These are phyloP conservation scores for Penicillium dipodomyicola DNA, from an alignment of 495 filamentous ascomycete genomes.

Conservation along the genomic window DNA sequence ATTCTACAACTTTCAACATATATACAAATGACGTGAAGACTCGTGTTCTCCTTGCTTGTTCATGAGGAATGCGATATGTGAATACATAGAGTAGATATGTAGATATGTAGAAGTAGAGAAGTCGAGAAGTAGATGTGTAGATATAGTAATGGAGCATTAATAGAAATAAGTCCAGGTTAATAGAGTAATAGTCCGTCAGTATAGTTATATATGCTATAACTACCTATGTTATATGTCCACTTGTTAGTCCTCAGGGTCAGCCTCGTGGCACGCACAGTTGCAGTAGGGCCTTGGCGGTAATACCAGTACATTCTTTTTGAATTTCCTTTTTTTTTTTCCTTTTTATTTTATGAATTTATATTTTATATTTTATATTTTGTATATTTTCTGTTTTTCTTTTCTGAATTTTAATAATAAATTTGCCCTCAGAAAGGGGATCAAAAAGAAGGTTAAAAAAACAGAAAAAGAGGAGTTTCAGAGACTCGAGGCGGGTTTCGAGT, in stretches of 20 bases:
- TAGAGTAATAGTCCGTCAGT: neutral
- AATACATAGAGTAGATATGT: neutral
- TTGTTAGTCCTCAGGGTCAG: too few relatives aligned
- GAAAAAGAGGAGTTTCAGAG: conserved; percentile 10
- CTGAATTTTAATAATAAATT: neutral
- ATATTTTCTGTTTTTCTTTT: neutral
- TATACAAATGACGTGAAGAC: conserved; percentile 7
- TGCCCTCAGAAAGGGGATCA: neutral
- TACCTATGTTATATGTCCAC: too few relatives aligned
- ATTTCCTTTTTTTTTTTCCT: neutral
- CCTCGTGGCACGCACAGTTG: conserved; percentile 27
- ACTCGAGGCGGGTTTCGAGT: conserved; percentile 14
- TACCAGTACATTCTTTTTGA: conserved; percentile 2
- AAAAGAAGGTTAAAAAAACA: conserved; percentile 3
- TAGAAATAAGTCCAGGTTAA: neutral
- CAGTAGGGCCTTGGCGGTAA: conserved; percentile 19
- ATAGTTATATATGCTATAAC: too few relatives aligned
- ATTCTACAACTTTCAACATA: too few relatives aligned
- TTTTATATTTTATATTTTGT: neutral
- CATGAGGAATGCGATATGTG: neutral
- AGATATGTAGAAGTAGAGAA: neutral
- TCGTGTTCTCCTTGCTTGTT: conserved; percentile 9
- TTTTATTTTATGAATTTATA: neutral
- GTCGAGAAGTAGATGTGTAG: neutral
- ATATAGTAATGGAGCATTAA: neutral